Conservation (phyloP, 148 eudicot species). For the Rhododendron mucronatum region DNA sequence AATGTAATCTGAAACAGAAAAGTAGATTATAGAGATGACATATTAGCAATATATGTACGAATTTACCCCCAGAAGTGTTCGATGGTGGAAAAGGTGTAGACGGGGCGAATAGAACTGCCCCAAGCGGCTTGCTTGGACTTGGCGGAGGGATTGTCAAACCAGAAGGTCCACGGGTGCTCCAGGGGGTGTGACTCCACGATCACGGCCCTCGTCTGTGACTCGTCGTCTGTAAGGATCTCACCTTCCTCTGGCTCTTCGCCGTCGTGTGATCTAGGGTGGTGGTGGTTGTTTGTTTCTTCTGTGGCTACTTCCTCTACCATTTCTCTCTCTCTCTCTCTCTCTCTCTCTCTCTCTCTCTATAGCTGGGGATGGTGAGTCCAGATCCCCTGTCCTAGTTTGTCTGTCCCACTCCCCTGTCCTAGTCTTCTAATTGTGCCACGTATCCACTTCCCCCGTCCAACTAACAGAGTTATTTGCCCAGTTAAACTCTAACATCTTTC, state of each 20-base stretch:
- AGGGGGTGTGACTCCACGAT: constrained; percentile 35
- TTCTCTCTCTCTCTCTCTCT: background rate
- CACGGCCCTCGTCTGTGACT: constrained; percentile 5
- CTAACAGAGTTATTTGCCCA: no score
- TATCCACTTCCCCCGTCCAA: no score
- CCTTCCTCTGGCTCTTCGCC: constrained; percentile 44
- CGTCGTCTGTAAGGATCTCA: constrained; percentile 25
- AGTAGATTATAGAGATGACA: background rate
- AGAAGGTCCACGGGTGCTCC: constrained; percentile 90
- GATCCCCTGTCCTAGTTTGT: no score
- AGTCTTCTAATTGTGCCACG: no score
- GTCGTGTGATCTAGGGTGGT: background rate
- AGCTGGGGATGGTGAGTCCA: background rate
- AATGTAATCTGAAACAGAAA: background rate
- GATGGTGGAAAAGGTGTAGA: constrained; percentile 81
- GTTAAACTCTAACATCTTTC: no score
- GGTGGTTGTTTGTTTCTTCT: constrained; percentile 9
- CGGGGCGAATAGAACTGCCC: constrained; percentile 75
- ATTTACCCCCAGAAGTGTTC: constrained; percentile 85
- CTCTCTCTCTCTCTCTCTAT: background rate
- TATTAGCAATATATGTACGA: background rate
- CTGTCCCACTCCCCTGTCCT: no score
- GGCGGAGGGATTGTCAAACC: constrained; percentile 77
- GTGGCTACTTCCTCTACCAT: constrained; percentile 25
- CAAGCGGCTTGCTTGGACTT: constrained; percentile 55